Base-by-base conservation (phyloP, 257 asterid genomes). In the Capsicum pubescens region DNA sequence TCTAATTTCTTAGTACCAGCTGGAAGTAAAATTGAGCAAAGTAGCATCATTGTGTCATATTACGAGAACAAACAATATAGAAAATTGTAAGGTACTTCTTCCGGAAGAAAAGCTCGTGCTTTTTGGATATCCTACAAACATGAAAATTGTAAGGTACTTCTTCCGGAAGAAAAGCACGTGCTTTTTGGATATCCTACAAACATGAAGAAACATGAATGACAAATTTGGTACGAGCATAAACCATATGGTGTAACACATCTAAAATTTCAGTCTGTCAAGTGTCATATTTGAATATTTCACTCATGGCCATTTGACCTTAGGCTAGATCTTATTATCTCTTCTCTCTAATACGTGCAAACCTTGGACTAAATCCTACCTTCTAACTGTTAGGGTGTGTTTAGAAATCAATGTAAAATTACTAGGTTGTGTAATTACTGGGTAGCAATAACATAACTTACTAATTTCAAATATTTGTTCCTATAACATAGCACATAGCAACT, bases 1-100 rank as follows among this genome's bases (percentile, higher is more conserved):
- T 44, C 36, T 10, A 72, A 46, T 46, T 72, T 46, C 10, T 72
- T 72, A 17, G 58, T 44, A 72, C 56, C 57, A 72, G 80, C 48
- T 72, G 80, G 44, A 72, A 72, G 59, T 48, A 72, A 71, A 48
- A 26, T 19, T 72, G 80, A 72, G 59, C 9, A 48, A 39, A 72
- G 60, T 48, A 48, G 48, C 80, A 72, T 11, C 80, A 19, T 48
- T 12, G 60, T 12, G 12, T 19, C 80, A 9, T n/a, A 71, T n/a
- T 72, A 72, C 59, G n/a, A 48, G 59, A 72, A 72, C 80, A 72
- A 48, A 48, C 56, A 10, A 72, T 19, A 72, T 19, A 72, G 39
- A 72, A 14, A 44, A 3, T 44, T 17, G 79, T 10, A 70, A 70
- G 57, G 57, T 70, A 70, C 56, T 70, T 70, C 79, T 70, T 68